These are phyloP conservation scores for Nicotiana benthamiana DNA, from an alignment of 257 asterid genomes.

Conservation along the genomic window DNA sequence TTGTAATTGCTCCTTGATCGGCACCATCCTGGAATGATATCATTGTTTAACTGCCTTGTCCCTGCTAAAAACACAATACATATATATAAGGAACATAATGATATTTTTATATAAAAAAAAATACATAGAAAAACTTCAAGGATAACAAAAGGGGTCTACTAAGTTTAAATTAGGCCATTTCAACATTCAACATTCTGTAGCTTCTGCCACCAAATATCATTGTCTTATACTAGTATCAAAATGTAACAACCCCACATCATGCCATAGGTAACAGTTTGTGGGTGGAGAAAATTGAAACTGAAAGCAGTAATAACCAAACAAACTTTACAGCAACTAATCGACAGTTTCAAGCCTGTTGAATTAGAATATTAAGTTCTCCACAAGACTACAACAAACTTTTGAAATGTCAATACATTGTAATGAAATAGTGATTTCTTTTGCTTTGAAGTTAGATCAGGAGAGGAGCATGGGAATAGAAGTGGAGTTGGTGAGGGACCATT, in stretches of 20 bases:
- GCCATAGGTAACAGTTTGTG: not conserved
- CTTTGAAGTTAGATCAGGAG: slow-evolving; percentile 2
- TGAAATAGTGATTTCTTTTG: not conserved
- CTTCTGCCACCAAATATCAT: not conserved
- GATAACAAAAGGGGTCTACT: too few relatives aligned
- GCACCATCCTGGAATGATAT: too few relatives aligned
- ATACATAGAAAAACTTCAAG: too few relatives aligned
- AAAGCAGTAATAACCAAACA: not conserved
- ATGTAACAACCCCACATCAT: not conserved
- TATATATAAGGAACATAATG: too few relatives aligned
- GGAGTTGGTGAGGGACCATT: not conserved
- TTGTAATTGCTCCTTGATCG: too few relatives aligned
- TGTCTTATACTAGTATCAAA: not conserved
- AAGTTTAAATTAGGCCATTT: not conserved
- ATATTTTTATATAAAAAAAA: too few relatives aligned
- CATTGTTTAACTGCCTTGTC: too few relatives aligned
- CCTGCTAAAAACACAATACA: too few relatives aligned
- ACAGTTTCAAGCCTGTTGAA: not conserved
- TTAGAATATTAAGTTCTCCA: not conserved
- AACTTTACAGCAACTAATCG: not conserved
- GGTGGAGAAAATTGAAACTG: not conserved
- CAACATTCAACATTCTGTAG: not conserved
- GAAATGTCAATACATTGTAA: not conserved
- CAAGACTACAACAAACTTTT: not conserved
- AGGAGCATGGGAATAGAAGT: not conserved